These are phyloP conservation scores for Nakaseomyces delphensis DNA, from an alignment of 1,139 yeast genomes.

Conservation along the genomic window DNA sequence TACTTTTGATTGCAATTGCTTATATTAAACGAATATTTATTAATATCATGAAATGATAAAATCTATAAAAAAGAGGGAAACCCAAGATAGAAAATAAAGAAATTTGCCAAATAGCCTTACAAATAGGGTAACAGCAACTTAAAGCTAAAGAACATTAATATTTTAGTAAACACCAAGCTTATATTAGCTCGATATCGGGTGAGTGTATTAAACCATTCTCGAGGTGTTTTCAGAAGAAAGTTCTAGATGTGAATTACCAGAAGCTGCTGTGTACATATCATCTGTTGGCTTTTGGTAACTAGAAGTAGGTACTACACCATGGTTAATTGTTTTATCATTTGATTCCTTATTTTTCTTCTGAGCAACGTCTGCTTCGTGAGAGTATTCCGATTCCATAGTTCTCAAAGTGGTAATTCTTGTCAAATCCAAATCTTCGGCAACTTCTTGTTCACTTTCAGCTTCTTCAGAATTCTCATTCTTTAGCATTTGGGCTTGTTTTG, in stretches of 20 bases:
- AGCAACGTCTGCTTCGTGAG: constrained; percentile 3
- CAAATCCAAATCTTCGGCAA: constrained; percentile 11
- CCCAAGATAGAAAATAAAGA: neutral
- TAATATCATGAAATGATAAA: neutral
- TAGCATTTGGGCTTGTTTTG: constrained; percentile 26
- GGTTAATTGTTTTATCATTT: neutral
- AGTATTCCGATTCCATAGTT: constrained; percentile 12
- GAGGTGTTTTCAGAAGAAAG: constrained; percentile 3
- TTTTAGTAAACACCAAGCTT: neutral
- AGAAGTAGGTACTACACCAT: neutral
- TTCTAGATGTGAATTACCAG: neutral
- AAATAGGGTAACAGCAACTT: no score
- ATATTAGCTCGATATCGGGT: neutral
- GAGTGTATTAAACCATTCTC: constrained; percentile 1
- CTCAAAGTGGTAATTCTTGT: constrained; percentile 13
- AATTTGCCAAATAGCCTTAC: neutral
- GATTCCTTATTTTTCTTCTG: neutral
- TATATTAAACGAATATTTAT: neutral
- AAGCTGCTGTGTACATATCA: constrained; percentile 2
- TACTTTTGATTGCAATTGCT: neutral
- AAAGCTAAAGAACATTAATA: no score
- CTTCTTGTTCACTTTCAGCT: constrained; percentile 1
- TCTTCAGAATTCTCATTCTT: constrained; percentile 3
- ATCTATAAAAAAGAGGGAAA: neutral
- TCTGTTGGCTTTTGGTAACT: constrained; percentile 6